A percentile compares a stretch with the other conserved stretches of the same genome.
phyloP scores from a whole-genome alignment of 768 basidiomycete genomes.

The Hirschioporus abietinus region DNA sequence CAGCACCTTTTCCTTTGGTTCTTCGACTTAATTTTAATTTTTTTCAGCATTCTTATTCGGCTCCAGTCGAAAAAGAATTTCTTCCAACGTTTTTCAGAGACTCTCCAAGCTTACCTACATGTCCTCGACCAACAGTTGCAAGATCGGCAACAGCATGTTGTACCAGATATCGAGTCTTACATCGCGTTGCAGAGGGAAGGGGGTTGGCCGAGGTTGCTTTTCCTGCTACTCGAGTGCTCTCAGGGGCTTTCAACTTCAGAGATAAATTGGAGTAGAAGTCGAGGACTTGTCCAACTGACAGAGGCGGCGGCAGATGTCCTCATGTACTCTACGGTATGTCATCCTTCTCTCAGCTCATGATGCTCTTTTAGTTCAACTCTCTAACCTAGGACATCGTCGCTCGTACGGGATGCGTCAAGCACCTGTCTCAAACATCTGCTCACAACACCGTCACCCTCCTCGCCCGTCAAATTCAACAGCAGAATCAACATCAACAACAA shows the following conservation, averaged over 20 bases:
- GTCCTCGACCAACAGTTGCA: slow-evolving; percentile 28
- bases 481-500: slow-evolving; percentile 30
- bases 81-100: slow-evolving; percentile 35
- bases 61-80: slow-evolving; percentile 34
- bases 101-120: slow-evolving; percentile 28
- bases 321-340: slow-evolving; percentile 46
- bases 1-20: slow-evolving; percentile 25
- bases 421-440: slow-evolving; percentile 26
- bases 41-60: slow-evolving; percentile 33
- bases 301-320: slow-evolving; percentile 44
- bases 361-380: slow-evolving; percentile 7
- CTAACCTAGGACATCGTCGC: slow-evolving; percentile 50
- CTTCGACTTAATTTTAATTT: slow-evolving; percentile 9
- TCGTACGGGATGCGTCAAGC: slow-evolving; percentile 38
- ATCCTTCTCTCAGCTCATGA: not conserved
- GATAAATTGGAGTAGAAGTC: slow-evolving; percentile 17
- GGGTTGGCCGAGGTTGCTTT: slow-evolving; percentile 43
- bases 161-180: slow-evolving; percentile 43
- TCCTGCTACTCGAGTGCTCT: slow-evolving; percentile 48
- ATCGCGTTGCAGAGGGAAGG: slow-evolving; percentile 40
- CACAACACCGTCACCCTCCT: slow-evolving; percentile 48
- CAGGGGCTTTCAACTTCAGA: slow-evolving; percentile 39
- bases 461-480: slow-evolving; percentile 27
- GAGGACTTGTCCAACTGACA: slow-evolving; percentile 29
- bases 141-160: slow-evolving; percentile 20